Percentiles rank a stretch among this genome's conserved stretches.
Evolutionary conservation across 257 asterid species (phyloP).

Genomic region (Solanum bulbocastanum): DNA sequence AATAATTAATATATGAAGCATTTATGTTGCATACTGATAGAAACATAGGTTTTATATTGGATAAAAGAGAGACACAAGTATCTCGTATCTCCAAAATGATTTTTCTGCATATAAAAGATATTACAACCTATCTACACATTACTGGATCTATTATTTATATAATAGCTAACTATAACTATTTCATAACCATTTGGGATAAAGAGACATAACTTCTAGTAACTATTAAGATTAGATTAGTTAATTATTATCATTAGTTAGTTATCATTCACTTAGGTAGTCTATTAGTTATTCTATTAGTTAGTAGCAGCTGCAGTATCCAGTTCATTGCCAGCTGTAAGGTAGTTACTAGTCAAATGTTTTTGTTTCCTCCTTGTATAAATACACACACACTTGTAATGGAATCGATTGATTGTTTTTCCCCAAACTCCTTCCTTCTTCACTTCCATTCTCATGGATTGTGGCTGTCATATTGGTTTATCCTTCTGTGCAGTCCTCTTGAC

Average conservation of each 20-base stretch:
- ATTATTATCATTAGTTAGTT: background rate
- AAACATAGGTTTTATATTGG: background rate
- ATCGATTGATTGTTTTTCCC: background rate
- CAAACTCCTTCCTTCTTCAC: background rate
- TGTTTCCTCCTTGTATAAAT: background rate
- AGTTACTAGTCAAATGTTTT: background rate
- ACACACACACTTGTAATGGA: background rate
- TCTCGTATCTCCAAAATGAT: background rate
- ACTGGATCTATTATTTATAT: background rate
- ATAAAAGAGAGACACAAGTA: background rate
- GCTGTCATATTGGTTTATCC: background rate
- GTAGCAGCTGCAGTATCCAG: background rate
- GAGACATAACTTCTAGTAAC: background rate
- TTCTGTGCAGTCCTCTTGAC: background rate
- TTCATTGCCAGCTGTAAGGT: background rate
- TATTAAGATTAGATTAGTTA: background rate
- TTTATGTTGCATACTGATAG: background rate
- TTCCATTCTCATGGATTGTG: background rate
- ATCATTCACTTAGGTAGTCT: background rate
- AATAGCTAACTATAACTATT: background rate
- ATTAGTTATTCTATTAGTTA: background rate
- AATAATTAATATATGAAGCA: background rate
- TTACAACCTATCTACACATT: background rate
- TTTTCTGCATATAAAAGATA: background rate
- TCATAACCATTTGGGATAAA: background rate